Evolutionary conservation across 1,284 basidiomycete genomes (phyloP), one percentile per base, ranked within the genome.

Genomic region (Pseudozyma thailandica): DNA sequence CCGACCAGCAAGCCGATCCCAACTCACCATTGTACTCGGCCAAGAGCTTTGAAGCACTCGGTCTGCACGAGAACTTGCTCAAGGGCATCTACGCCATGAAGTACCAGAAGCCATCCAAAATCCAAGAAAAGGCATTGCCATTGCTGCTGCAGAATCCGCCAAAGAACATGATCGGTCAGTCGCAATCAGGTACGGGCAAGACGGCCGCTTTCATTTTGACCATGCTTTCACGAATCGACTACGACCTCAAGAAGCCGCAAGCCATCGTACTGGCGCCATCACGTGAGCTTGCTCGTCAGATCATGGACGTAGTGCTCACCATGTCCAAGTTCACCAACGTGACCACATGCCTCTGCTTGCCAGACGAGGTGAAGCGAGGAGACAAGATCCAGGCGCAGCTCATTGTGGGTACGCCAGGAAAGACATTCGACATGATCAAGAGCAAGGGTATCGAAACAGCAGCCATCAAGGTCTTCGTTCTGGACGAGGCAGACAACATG

Each of bases 401-500:
- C 63, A 88, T 98, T 63, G 92, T 99, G 45, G 96, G 96, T 35
- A 99, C 95, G 3, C 95, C 96, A 0, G 96, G 96, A 26, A 98
- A 95, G 42, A 90, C 96, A 87, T 88, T 89, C 37, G 93, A 97
- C 84, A 88, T 97, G 82, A 87, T 82, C 73, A 81, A 79, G 69
- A 71, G 68, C 44, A 72, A 75, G 33, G 62, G 72, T 60, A 79
- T 72, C 39, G 92, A 98, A 79, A 86, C 90, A 7, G 88, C 87
- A 50, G 86, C 90, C 35, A 88, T 99, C 82, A 93, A 92, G 81
- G 92, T 97, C 10, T 94, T 98, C 66, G 95, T 98, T 10, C 87
- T 98, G 20, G 96, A 99, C 82, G 96, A 99, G 85, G 96, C 96
- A 28, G 96, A 99, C 85, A 96, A 97, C 54, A 97, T 98, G 94